Base-by-base conservation (phyloP, 2,329 filamentous ascomycete species). In the Fusarium albosuccineum region DNA sequence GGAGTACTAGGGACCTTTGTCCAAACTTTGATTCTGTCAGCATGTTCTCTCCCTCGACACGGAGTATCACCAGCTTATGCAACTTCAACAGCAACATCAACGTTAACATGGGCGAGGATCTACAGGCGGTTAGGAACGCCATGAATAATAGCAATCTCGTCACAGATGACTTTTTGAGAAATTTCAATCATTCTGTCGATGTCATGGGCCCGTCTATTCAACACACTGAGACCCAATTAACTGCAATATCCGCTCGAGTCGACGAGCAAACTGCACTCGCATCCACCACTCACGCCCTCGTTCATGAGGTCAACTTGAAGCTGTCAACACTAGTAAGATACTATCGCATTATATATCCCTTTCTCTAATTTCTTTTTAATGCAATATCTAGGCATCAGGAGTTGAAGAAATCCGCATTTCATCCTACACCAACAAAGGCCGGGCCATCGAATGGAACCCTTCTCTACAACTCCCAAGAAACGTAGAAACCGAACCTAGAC, bases 141-240 rank as follows among this genome's bases (percentile, higher is more conserved):
- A 26, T 29, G 0, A 13, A 48, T 2, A n/a, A 6, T 3, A 46
- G 29, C 4, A 33, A 54, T 13, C 10, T 11, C 6, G 10, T 36
- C 1, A 60, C 46, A 0, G n/a, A 59, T 2, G n/a, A 8, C 0
- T 41, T 37, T 14, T 2, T 62, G 2, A 3, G 5, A 4, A 36
- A 22, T 6, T 1, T 48, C 5, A 16, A 48, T 13, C 9, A 27
- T 2, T 16, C 6, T 9, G 26, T 61, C 0, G 17, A 46, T 1
- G 1, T 1, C 1, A 36, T 61, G 3, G 1, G 1, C 0, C 11
- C 11, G 0, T 1, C 6, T 6, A 2, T 29, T 8, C 14, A 42
- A 11, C 13, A 9, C 0, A 48, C 9, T n/a, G 5, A 2, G 0
- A 16, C 11, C 1, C 10, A n/a, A 14, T 0, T 60, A 1, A 6